These are phyloP conservation scores for Auricularia cornea DNA, from an alignment of 768 basidiomycete genomes.

Conservation along the genomic window DNA sequence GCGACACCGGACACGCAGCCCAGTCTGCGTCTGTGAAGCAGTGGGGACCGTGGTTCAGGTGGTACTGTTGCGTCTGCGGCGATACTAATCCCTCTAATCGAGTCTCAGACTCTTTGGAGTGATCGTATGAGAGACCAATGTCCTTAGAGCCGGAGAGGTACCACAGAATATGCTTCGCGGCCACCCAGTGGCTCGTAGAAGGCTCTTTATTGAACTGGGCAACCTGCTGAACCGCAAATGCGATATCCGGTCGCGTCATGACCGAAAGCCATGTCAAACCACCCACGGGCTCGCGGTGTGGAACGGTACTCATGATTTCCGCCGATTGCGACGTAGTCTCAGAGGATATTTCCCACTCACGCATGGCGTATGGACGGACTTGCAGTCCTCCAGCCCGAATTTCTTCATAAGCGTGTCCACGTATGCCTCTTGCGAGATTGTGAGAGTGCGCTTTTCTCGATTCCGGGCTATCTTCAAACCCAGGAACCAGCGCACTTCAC, in stretches of 20 bases:
- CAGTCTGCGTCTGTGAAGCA: conserved; percentile 22
- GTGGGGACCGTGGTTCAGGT: background rate
- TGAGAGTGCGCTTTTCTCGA: too few relatives aligned
- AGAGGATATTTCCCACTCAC: background rate
- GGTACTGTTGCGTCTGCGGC: background rate
- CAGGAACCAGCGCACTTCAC: too few relatives aligned
- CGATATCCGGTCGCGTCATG: background rate
- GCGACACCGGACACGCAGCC: conserved; percentile 17
- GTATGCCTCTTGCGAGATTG: background rate
- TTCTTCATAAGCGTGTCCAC: background rate
- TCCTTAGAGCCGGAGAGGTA: background rate
- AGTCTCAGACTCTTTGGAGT: background rate
- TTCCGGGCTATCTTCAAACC: too few relatives aligned
- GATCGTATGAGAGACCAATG: background rate
- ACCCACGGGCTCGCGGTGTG: background rate
- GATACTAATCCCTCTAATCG: background rate
- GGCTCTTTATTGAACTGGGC: background rate
- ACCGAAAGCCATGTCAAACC: background rate
- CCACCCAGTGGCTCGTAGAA: background rate
- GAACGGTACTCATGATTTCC: background rate
- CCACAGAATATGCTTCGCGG: background rate
- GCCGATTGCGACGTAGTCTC: too few relatives aligned
- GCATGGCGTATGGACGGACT: background rate
- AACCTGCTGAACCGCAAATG: background rate
- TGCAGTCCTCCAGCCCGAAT: background rate